A percentile compares a stretch with the other conserved stretches of the same genome.
Conservation (phyloP, 768 basidiomycete species). For the Leccinum boreale region DNA sequence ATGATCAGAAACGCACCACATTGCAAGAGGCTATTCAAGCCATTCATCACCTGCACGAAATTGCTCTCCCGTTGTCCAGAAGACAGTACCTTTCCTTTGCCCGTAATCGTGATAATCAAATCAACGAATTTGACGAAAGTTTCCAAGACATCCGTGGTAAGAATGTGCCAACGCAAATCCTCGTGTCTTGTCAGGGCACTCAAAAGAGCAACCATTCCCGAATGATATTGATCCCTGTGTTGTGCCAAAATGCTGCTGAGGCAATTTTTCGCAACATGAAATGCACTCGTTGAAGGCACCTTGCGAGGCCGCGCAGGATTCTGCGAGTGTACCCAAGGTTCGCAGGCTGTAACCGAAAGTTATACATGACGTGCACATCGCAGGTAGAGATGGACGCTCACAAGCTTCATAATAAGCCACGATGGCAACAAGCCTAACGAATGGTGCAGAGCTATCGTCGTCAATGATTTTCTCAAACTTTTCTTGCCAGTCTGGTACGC, state of each 20-base stretch:
- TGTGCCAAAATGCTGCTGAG: constrained; percentile 6
- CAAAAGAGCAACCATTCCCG: constrained; percentile 22
- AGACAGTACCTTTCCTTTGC: background rate
- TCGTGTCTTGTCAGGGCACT: constrained; percentile 20
- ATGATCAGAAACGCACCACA: constrained; percentile 11
- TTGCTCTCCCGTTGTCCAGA: background rate
- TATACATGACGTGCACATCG: background rate
- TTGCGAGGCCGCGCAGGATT: background rate
- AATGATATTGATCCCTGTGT: constrained; percentile 16
- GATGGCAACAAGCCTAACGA: constrained; percentile 20
- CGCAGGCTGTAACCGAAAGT: constrained; percentile 6
- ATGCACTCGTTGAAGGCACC: background rate
- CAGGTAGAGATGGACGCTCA: background rate
- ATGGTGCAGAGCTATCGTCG: constrained; percentile 1
- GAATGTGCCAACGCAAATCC: constrained; percentile 11
- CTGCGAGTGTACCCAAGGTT: background rate
- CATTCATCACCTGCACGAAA: constrained; percentile 22
- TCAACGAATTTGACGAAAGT: constrained; percentile 15
- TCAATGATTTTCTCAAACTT: constrained; percentile 10
- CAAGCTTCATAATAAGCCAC: constrained; percentile 22
- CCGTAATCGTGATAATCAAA: background rate
- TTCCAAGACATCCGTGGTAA: constrained; percentile 12
- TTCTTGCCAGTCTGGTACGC: constrained; percentile 8
- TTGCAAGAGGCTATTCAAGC: constrained; percentile 13
- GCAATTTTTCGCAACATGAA: constrained; percentile 13